phyloP scores from a whole-genome alignment of 2,329 filamentous ascomycete species.

The Sarocladium brachiariae region DNA sequence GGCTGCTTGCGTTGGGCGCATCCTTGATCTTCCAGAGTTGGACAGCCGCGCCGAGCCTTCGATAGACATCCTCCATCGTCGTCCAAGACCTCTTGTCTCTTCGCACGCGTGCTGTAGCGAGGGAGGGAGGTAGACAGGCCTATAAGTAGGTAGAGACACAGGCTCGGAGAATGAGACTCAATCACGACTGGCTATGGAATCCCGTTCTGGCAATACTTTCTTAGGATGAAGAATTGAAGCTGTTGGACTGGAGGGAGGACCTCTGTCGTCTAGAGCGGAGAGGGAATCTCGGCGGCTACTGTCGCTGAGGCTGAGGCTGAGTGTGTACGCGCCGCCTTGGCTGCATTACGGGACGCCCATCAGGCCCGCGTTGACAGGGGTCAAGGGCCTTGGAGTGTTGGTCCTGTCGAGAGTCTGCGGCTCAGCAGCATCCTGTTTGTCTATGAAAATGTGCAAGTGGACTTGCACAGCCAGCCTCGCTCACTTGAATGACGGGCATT shows the following conservation, averaged over 20 bases:
- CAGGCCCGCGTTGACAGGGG: neutral
- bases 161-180: too few species aligned
- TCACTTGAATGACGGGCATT: too few species aligned
- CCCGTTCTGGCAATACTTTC: too few species aligned
- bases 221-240: slow-evolving; percentile 9
- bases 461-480: neutral
- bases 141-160: neutral
- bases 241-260: slow-evolving; percentile 20
- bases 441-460: neutral
- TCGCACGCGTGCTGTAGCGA: too few species aligned
- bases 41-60: neutral
- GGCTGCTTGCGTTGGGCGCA: neutral
- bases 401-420: neutral
- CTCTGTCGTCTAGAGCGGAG: slow-evolving; percentile 17
- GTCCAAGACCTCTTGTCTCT: neutral
- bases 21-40: slow-evolving; percentile 6
- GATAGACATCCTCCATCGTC: slow-evolving; percentile 7
- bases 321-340: neutral
- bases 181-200: too few species aligned
- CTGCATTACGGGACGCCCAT: neutral
- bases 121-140: neutral
- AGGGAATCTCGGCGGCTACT: neutral
- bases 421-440: neutral
- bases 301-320: neutral
- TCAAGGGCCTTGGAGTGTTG: neutral